Conservation (phyloP, 108 stramenopile species). For the Mayamaea pseudoterrestris region DNA sequence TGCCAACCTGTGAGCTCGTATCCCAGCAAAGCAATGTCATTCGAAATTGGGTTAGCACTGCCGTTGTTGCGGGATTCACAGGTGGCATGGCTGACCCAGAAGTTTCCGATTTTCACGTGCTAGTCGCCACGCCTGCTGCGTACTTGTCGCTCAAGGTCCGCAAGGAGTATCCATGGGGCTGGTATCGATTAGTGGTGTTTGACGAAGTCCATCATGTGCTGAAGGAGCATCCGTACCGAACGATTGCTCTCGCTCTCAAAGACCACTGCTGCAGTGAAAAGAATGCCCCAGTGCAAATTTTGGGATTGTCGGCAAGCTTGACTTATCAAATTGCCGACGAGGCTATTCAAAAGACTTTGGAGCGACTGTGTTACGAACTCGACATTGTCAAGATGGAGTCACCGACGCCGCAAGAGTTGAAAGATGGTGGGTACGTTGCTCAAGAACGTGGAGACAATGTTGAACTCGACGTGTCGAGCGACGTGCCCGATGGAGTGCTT, state of each 20-base stretch:
- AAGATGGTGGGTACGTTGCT: conserved; percentile 24
- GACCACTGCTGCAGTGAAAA: conserved; percentile 9
- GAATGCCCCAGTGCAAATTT: conserved; percentile 12
- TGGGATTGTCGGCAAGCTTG: conserved; percentile 46
- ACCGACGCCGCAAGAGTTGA: conserved; percentile 26
- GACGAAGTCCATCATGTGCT: conserved; percentile 48
- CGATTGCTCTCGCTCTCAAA: conserved; percentile 30
- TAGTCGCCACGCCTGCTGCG: conserved; percentile 33
- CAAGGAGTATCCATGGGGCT: conserved; percentile 13
- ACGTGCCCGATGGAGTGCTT: conserved; percentile 22
- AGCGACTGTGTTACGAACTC: conserved; percentile 34
- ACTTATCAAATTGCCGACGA: conserved; percentile 34
- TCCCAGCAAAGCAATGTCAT: no score
- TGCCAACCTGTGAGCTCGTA: conserved; percentile 28
- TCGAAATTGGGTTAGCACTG: conserved; percentile 15
- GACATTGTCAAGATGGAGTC: conserved; percentile 26
- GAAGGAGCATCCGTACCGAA: conserved; percentile 48
- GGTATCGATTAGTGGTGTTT: conserved; percentile 22
- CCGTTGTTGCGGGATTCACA: conserved; percentile 14
- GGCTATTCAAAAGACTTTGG: conserved; percentile 19
- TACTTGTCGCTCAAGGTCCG: conserved; percentile 14
- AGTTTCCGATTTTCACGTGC: conserved; percentile 16
- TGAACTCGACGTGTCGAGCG: conserved; percentile 16
- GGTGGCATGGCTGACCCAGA: conserved; percentile 13
- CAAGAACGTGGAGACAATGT: conserved; percentile 22